phyloP scores from a whole-genome alignment of 179 eudicot species.

The Silene coronaria region DNA sequence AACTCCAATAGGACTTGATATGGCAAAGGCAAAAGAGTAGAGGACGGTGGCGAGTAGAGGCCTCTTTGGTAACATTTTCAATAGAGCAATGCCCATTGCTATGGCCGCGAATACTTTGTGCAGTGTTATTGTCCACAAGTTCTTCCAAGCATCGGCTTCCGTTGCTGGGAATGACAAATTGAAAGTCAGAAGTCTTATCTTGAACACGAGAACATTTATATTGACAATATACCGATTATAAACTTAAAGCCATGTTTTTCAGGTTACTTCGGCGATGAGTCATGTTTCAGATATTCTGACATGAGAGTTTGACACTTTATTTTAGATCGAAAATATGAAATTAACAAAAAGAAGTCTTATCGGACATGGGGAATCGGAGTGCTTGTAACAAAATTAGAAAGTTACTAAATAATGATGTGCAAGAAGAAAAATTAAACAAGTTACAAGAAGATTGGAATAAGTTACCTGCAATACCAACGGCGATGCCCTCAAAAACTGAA shows the following conservation, averaged over 20 bases:
- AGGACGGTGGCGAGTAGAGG: constrained; percentile 42
- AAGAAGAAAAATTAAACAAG: not conserved
- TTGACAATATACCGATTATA: no score
- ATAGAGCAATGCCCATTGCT: constrained; percentile 78
- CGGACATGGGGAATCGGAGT: no score
- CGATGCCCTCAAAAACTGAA: constrained; percentile 76
- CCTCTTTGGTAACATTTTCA: constrained; percentile 70
- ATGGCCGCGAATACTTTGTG: constrained; percentile 84
- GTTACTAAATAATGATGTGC: not conserved
- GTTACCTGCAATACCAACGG: constrained; percentile 74
- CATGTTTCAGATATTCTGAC: no score
- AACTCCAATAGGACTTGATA: constrained; percentile 76
- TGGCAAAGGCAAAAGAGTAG: constrained; percentile 65
- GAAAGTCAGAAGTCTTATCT: not conserved
- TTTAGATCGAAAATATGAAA: no score
- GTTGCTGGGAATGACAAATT: constrained; percentile 24
- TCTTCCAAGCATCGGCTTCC: constrained; percentile 70
- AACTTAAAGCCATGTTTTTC: no score
- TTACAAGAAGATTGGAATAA: not conserved
- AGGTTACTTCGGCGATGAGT: no score
- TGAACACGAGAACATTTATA: no score
- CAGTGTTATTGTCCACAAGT: constrained; percentile 67
- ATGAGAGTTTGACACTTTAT: no score
- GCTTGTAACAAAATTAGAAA: no score
- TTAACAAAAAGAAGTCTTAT: no score